phyloP scores from a whole-genome alignment of 495 filamentous ascomycete genomes.

The Penicillium cataractarum region DNA sequence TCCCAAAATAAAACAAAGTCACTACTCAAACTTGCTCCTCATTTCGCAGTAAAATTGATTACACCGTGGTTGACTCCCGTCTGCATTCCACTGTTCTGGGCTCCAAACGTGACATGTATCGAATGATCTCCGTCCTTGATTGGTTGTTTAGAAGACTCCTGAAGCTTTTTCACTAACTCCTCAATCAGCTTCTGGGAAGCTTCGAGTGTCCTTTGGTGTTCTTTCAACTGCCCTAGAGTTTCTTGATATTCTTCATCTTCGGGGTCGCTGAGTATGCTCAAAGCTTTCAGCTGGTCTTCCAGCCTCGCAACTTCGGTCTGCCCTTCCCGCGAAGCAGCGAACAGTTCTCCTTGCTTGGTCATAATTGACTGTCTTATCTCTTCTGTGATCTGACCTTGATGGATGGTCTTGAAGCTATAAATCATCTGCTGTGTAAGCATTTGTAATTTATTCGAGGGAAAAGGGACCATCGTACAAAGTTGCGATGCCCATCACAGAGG shows the following conservation, averaged over 20 bases:
- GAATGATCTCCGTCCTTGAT: neutral
- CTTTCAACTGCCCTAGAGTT: neutral
- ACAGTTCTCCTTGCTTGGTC: neutral
- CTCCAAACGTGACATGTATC: neutral
- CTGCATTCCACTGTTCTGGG: neutral
- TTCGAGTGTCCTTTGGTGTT: neutral
- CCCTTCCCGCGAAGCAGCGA: neutral
- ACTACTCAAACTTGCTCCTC: neutral
- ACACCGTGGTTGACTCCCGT: neutral
- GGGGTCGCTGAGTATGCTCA: neutral
- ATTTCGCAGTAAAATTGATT: neutral
- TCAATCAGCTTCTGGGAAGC: neutral
- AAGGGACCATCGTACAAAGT: neutral
- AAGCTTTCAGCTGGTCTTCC: neutral
- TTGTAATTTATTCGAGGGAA: neutral
- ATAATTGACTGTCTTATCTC: neutral
- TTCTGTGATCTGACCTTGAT: neutral
- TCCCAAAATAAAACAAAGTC: too few species aligned
- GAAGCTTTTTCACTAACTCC: neutral
- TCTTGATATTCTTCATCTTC: neutral
- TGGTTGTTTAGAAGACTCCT: neutral
- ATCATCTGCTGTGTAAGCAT: neutral
- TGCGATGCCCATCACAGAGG: slow-evolving; percentile 1
- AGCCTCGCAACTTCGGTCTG: neutral
- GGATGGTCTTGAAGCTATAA: neutral